Evolutionary conservation across 2,329 filamentous ascomycete species (phyloP).

Genomic region (Bipolaris zeicola): DNA sequence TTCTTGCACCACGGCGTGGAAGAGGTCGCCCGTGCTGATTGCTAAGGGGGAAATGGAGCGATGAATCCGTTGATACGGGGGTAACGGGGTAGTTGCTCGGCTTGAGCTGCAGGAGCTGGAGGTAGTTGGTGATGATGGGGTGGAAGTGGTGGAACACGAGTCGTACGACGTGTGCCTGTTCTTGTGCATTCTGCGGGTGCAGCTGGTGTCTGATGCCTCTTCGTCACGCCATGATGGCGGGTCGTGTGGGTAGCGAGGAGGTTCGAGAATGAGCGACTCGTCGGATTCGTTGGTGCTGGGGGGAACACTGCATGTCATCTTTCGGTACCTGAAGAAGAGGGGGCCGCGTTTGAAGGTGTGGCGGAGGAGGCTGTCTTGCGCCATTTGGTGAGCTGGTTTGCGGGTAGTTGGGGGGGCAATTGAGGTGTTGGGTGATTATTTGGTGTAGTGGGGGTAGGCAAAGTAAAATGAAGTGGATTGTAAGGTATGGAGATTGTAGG

Average conservation of each 20-base stretch:
- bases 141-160: too few species aligned
- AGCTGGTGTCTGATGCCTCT: too few species aligned
- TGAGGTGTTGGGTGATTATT: too few species aligned
- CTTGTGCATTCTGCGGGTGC: too few species aligned
- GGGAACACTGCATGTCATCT: neutral
- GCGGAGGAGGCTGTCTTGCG: constrained; percentile 15
- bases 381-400: neutral
- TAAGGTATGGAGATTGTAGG: too few species aligned
- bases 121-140: too few species aligned
- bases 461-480: too few species aligned
- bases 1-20: constrained; percentile 18
- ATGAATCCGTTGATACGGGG: neutral
- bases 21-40: constrained; percentile 14
- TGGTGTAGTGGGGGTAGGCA: neutral
- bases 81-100: too few species aligned
- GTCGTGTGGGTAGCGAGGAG: too few species aligned
- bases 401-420: neutral
- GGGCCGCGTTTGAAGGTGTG: constrained; percentile 23
- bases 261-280: too few species aligned
- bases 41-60: neutral
- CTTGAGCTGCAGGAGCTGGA: neutral
- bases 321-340: neutral
- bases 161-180: too few species aligned
- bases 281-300: neutral
- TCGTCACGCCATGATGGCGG: too few species aligned